Percentiles rank a stretch among this genome's conserved stretches.
Evolutionary conservation across 192 early-diverging fungal genomes (phyloP).

Genomic region (Kappamyces sp.): DNA sequence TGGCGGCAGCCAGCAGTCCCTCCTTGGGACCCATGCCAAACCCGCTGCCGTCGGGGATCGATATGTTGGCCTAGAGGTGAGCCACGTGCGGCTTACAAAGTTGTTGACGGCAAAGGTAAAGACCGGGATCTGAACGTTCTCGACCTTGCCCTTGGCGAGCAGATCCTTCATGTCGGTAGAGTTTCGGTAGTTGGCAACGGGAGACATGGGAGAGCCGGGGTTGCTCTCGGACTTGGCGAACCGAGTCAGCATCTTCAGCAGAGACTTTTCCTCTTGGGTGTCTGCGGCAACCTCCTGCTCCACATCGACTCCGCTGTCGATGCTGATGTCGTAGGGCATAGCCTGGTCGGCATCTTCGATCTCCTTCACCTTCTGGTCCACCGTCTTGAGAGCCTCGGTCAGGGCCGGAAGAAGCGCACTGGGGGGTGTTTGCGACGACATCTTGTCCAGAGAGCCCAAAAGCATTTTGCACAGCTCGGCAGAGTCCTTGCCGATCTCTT

Average conservation of each 20-base stretch:
- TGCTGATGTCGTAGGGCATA: constrained; percentile 1
- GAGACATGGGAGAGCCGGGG: background rate
- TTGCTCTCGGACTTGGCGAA: constrained; percentile 8
- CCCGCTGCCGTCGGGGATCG: background rate
- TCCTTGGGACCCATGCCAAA: no score
- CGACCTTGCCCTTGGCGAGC: no score
- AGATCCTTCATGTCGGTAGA: background rate
- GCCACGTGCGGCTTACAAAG: no score
- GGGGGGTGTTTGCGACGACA: background rate
- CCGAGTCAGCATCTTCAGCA: constrained; percentile 13
- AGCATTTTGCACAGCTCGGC: constrained; percentile 8
- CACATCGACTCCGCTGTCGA: constrained; percentile 8
- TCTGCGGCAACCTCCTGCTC: background rate
- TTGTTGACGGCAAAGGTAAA: no score
- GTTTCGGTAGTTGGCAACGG: background rate
- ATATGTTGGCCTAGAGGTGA: no score
- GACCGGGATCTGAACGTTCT: no score
- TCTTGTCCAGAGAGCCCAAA: constrained; percentile 6
- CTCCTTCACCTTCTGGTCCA: constrained; percentile 5
- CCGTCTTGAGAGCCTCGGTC: background rate
- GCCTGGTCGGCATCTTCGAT: constrained; percentile 4
- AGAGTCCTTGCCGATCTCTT: constrained; percentile 4
- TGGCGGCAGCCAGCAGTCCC: no score
- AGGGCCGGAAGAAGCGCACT: constrained; percentile 1
- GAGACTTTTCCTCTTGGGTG: constrained; percentile 3